Evolutionary conservation across 2,329 filamentous ascomycete species (phyloP).

Genomic region (Neoascochyta sp.): DNA sequence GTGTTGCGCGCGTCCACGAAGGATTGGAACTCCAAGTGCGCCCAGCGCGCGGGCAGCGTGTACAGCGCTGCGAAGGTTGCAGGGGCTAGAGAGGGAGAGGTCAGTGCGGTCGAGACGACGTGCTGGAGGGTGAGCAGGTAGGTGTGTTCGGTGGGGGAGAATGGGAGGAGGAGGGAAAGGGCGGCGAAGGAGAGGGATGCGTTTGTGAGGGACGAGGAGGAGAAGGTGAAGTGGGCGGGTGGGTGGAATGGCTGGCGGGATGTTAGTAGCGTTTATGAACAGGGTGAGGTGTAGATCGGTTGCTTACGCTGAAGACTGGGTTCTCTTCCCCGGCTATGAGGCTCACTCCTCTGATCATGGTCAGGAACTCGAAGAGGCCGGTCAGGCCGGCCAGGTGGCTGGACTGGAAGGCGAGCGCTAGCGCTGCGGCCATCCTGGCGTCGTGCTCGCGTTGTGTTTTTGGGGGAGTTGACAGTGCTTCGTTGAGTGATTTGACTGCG

Average conservation of each 20-base stretch:
- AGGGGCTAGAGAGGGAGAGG: slow-evolving; percentile 37
- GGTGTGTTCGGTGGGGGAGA: slow-evolving; percentile 25
- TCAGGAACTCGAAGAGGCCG: slow-evolving; percentile 36
- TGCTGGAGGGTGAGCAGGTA: slow-evolving; percentile 27
- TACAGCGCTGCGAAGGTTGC: slow-evolving; percentile 44
- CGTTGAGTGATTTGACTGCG: slow-evolving; percentile 53
- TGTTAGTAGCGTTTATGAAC: slow-evolving; percentile 1
- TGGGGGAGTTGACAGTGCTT: slow-evolving; percentile 35
- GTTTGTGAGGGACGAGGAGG: too few relatives aligned
- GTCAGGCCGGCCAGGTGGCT: slow-evolving; percentile 37
- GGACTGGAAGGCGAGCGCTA: slow-evolving; percentile 39
- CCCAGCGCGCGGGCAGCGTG: slow-evolving; percentile 40
- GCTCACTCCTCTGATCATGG: slow-evolving; percentile 39
- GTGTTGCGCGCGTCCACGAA: slow-evolving; percentile 45
- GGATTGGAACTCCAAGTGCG: slow-evolving; percentile 41
- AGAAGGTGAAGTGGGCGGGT: slow-evolving; percentile 36
- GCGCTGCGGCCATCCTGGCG: slow-evolving; percentile 36
- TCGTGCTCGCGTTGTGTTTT: slow-evolving; percentile 32
- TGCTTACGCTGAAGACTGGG: slow-evolving; percentile 29
- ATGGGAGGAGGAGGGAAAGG: slow-evolving; percentile 27
- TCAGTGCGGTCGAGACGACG: slow-evolving; percentile 28
- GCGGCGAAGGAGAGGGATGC: slow-evolving; percentile 31
- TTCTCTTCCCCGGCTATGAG: slow-evolving; percentile 32
- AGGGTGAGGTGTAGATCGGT: slow-evolving; percentile 1
- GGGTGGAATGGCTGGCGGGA: slow-evolving; percentile 27